Percentiles rank a stretch among this genome's conserved stretches.
Evolutionary conservation across 768 basidiomycete genomes (phyloP).

Genomic region (Pilatotrama ljubarskyi): DNA sequence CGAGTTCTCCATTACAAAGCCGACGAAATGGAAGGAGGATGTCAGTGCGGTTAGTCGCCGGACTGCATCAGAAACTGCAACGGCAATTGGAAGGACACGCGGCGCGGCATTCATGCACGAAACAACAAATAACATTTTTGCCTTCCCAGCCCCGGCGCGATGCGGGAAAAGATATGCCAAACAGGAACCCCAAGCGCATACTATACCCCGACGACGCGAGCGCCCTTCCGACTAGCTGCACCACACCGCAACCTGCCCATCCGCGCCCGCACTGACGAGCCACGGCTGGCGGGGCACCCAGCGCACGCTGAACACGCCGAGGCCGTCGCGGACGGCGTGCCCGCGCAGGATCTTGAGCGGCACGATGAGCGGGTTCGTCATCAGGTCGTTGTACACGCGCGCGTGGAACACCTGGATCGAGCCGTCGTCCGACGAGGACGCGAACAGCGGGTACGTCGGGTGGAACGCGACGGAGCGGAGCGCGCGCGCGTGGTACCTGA

Average conservation of each 20-base stretch:
- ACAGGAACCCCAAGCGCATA: too few relatives aligned
- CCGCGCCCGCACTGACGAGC: conserved; percentile 91
- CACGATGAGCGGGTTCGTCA: conserved; percentile 97
- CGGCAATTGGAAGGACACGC: too few relatives aligned
- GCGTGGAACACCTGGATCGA: conserved; percentile 97
- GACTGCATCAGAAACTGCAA: too few relatives aligned
- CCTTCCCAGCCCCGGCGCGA: too few relatives aligned
- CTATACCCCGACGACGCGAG: too few relatives aligned
- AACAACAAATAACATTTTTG: too few relatives aligned
- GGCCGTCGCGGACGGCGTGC: conserved; percentile 80
- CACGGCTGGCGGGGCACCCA: conserved; percentile 93
- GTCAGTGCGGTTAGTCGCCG: too few relatives aligned
- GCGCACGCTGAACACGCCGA: conserved; percentile 88
- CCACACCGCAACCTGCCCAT: conserved; percentile 88
- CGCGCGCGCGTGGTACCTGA: conserved; percentile 90
- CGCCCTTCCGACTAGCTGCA: conserved; percentile 71
- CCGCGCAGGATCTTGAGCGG: conserved; percentile 95
- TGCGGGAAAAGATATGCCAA: too few relatives aligned
- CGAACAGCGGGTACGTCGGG: conserved; percentile 92
- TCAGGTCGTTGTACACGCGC: conserved; percentile 90
- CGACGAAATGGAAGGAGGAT: too few relatives aligned
- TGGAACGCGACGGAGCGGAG: conserved; percentile 94
- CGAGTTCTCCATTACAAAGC: too few relatives aligned
- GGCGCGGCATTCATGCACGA: too few relatives aligned
- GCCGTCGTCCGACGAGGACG: conserved; percentile 95